phyloP scores from a whole-genome alignment of 345 rosid genomes.

The Psidium guajava region DNA sequence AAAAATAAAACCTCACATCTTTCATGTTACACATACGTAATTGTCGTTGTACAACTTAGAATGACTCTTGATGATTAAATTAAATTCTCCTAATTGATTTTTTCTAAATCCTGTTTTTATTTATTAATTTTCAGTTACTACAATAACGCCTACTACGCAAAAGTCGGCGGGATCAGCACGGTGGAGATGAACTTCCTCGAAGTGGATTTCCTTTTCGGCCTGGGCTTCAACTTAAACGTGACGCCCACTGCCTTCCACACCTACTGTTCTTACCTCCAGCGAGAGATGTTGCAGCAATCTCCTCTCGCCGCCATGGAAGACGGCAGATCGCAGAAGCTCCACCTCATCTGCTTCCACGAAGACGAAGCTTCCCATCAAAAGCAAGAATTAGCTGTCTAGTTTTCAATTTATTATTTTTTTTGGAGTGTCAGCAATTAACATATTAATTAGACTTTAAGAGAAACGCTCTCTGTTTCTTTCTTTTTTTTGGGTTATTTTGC shows the following conservation, averaged over 20 bases:
- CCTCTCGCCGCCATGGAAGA: slow-evolving; percentile 6
- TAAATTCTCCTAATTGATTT: neutral
- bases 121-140: slow-evolving; percentile 29
- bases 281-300: slow-evolving; percentile 17
- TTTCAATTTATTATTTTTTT: neutral
- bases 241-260: slow-evolving; percentile 67
- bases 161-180: slow-evolving; percentile 88
- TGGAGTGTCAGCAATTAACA: neutral
- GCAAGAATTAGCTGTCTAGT: slow-evolving; percentile 36
- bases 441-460: slow-evolving; percentile 13
- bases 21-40: neutral
- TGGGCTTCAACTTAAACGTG: slow-evolving; percentile 71
- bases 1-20: no score
- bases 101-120: no score
- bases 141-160: slow-evolving; percentile 89
- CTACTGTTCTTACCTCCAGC: slow-evolving; percentile 55
- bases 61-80: neutral
- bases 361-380: slow-evolving; percentile 65
- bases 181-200: slow-evolving; percentile 78
- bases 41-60: neutral
- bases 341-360: slow-evolving; percentile 25
- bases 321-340: neutral
- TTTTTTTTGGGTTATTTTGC: neutral
- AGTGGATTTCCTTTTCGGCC: slow-evolving; percentile 73
- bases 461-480: slow-evolving; percentile 5